These are phyloP conservation scores for Casuarina glauca DNA, from an alignment of 306 rosid species.

Conservation along the genomic window DNA sequence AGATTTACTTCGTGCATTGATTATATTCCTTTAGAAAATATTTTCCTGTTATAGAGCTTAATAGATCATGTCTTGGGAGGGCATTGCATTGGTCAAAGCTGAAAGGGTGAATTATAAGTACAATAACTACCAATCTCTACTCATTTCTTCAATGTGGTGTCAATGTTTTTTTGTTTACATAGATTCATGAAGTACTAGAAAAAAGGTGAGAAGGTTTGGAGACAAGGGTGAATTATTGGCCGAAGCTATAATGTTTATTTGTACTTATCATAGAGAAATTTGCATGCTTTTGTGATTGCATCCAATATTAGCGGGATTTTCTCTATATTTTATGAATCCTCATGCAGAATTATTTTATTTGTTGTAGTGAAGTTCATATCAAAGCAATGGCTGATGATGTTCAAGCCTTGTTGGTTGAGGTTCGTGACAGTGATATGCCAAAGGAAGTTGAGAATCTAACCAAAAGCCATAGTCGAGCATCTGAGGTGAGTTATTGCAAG, in stretches of 20 bases:
- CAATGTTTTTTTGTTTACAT: background rate
- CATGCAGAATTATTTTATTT: conserved; percentile 52
- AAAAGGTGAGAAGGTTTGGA: background rate
- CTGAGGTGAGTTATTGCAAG: conserved; percentile 58
- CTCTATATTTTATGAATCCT: conserved; percentile 37
- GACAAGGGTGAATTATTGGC: background rate
- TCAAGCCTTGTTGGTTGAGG: conserved; percentile 85
- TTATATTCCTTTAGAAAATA: background rate
- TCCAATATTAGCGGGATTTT: background rate
- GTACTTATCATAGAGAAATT: background rate
- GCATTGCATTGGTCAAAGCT: background rate
- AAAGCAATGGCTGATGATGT: conserved; percentile 96
- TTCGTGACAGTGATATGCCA: conserved; percentile 75
- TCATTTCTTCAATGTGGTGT: background rate
- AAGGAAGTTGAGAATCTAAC: conserved; percentile 79
- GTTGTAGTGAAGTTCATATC: conserved; percentile 89
- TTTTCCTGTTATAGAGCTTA: background rate
- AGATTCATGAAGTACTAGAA: background rate
- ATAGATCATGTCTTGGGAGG: background rate
- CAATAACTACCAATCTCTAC: background rate
- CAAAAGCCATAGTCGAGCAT: conserved; percentile 71
- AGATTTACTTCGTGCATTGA: background rate
- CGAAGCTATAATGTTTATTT: background rate
- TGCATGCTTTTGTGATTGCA: background rate
- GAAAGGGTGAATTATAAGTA: background rate